These are phyloP conservation scores for Chrysosphaeria jannelii DNA, from an alignment of 2,329 filamentous ascomycete species.

Conservation along the genomic window DNA sequence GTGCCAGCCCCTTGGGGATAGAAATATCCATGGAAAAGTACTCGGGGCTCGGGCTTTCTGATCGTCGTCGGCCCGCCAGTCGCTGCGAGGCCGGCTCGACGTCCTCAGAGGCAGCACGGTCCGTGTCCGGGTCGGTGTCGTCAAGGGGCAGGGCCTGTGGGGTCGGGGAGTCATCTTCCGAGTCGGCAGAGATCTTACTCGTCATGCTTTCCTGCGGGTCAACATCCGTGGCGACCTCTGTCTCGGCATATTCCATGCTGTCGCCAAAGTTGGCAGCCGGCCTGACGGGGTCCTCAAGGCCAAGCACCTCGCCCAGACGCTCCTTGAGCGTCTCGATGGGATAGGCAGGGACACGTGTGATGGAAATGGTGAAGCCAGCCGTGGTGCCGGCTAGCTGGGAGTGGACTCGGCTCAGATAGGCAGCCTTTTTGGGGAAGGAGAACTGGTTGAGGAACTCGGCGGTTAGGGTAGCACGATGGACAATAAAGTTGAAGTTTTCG, in stretches of 20 bases:
- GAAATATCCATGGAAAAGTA: too few species aligned
- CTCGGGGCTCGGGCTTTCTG: too few species aligned
- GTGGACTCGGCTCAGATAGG: too few species aligned
- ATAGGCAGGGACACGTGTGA: conserved; percentile 20
- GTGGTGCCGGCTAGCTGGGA: neutral
- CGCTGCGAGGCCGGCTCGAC: conserved; percentile 13
- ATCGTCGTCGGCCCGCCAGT: conserved; percentile 2
- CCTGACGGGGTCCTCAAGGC: conserved; percentile 17
- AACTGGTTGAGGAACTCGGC: conserved; percentile 19
- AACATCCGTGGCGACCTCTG: conserved; percentile 4
- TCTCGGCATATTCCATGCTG: conserved; percentile 4
- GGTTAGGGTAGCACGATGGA: conserved; percentile 20
- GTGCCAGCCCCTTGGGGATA: neutral
- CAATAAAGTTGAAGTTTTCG: conserved; percentile 17
- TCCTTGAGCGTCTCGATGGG: conserved; percentile 23
- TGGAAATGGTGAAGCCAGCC: conserved; percentile 15
- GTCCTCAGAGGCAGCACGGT: conserved; percentile 8
- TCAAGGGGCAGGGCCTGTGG: too few species aligned
- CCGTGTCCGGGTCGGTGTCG: neutral
- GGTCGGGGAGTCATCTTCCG: too few species aligned
- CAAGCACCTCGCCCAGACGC: conserved; percentile 21
- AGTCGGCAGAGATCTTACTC: too few species aligned
- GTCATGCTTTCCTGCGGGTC: too few species aligned
- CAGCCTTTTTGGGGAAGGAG: conserved; percentile 14
- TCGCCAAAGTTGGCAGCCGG: conserved; percentile 1